Percentiles rank a stretch among this genome's conserved stretches.
phyloP scores from a whole-genome alignment of 768 basidiomycete species.

The Ramaria rubella region DNA sequence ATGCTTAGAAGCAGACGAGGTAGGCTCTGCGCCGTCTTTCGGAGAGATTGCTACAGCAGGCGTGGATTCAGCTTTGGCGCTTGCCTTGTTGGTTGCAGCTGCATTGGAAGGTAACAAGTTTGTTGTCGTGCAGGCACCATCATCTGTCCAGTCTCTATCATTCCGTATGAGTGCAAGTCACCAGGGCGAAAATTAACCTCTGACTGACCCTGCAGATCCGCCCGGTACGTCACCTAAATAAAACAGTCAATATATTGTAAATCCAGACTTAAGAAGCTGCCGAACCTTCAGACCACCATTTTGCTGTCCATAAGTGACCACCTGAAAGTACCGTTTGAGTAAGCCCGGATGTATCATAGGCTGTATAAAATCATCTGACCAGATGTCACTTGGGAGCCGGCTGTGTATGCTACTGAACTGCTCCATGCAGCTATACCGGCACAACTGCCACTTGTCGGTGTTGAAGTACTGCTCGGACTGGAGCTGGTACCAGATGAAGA shows the following conservation, averaged over 20 bases:
- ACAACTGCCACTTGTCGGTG: slow-evolving; percentile 32
- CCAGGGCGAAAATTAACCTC: neutral
- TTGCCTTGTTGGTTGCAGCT: neutral
- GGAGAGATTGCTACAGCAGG: too few species aligned
- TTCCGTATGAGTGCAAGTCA: neutral
- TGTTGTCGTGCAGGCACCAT: slow-evolving; percentile 40
- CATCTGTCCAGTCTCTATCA: slow-evolving; percentile 45
- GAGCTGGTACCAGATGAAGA: slow-evolving; percentile 7
- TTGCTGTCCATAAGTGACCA: slow-evolving; percentile 42
- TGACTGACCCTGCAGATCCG: neutral
- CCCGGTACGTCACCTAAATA: slow-evolving; percentile 1
- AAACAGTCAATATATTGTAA: too few species aligned
- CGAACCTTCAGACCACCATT: slow-evolving; percentile 59
- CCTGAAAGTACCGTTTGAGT: slow-evolving; percentile 29
- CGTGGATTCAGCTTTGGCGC: neutral
- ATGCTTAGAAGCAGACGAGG: too few species aligned
- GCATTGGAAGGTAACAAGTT: neutral
- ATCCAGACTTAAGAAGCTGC: too few species aligned
- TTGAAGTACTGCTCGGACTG: slow-evolving; percentile 7
- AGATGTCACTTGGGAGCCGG: slow-evolving; percentile 45
- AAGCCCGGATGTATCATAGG: neutral
- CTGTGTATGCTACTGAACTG: slow-evolving; percentile 40
- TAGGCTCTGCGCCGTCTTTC: too few species aligned
- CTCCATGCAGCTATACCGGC: slow-evolving; percentile 47
- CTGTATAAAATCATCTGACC: slow-evolving; percentile 28